Evolutionary conservation across 192 early-diverging fungal genomes (phyloP).

Genomic region (Coemansia guatemalensis): DNA sequence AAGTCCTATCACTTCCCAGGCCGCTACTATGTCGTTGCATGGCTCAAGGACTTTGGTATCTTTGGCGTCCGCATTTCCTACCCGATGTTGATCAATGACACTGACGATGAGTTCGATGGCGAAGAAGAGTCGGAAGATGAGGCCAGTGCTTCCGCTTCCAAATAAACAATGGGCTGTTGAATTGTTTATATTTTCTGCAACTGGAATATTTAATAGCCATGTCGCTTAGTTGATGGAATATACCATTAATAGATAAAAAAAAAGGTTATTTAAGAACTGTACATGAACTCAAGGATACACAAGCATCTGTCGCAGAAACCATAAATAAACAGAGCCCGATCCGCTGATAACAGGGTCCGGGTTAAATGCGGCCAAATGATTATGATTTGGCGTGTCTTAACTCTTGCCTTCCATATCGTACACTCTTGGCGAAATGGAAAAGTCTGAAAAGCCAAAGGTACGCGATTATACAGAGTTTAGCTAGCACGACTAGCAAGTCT

Average conservation of each 20-base stretch:
- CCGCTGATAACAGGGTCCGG: background rate
- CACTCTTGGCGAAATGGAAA: background rate
- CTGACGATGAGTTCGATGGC: slow-evolving; percentile 28
- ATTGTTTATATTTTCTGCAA: background rate
- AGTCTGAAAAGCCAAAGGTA: background rate
- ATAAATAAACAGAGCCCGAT: background rate
- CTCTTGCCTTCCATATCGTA: background rate
- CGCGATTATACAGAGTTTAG: background rate
- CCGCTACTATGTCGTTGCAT: slow-evolving; percentile 53
- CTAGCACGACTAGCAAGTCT: background rate
- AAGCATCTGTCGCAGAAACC: background rate
- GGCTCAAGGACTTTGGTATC: slow-evolving; percentile 52
- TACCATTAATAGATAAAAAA: too few species aligned
- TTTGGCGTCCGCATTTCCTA: slow-evolving; percentile 54
- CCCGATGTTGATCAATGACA: slow-evolving; percentile 45
- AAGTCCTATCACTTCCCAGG: slow-evolving; percentile 54
- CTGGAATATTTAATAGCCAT: background rate
- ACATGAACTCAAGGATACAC: background rate
- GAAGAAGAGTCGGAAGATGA: slow-evolving; percentile 29
- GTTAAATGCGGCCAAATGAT: background rate
- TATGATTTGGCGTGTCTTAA: background rate
- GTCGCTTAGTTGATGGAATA: background rate
- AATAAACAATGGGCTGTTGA: background rate
- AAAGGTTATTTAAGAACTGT: too few species aligned
- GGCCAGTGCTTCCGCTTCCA: slow-evolving; percentile 5